Conservation (phyloP, 371 early-diverging fungal genomes). For the Amoeboaphelidium protococcarum region DNA sequence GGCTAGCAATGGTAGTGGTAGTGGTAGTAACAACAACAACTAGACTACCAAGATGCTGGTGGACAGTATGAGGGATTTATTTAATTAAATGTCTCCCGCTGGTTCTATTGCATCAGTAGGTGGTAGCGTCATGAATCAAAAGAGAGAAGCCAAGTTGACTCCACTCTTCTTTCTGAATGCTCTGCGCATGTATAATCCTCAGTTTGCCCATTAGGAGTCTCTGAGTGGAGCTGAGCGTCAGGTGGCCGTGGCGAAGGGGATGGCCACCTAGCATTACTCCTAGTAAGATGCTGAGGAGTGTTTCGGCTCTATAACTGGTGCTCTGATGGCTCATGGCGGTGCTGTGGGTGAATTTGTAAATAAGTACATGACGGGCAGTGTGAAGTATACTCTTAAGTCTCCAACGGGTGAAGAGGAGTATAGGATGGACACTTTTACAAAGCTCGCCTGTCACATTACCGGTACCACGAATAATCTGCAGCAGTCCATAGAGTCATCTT, state of each 20-base stretch:
- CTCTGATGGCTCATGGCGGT: slow-evolving; percentile 12
- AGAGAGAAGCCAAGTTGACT: no score
- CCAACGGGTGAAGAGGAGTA: slow-evolving; percentile 55
- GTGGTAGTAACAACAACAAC: neutral
- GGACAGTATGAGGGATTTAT: neutral
- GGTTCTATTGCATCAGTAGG: no score
- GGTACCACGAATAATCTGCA: neutral
- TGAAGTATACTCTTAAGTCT: slow-evolving; percentile 30
- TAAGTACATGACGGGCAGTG: slow-evolving; percentile 56
- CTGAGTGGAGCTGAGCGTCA: slow-evolving; percentile 43
- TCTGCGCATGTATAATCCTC: slow-evolving; percentile 52
- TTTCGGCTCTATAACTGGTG: slow-evolving; percentile 25
- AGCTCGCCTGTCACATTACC: slow-evolving; percentile 35
- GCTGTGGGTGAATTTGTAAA: slow-evolving; percentile 27
- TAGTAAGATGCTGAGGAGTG: slow-evolving; percentile 97
- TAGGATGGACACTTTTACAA: slow-evolving; percentile 30
- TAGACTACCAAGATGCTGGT: neutral
- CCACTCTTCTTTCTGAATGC: slow-evolving; percentile 10
- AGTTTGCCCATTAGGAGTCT: slow-evolving; percentile 45
- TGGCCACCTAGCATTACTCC: no score
- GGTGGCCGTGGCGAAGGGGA: no score
- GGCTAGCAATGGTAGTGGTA: neutral
- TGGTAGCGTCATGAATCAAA: no score
- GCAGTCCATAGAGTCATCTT: slow-evolving; percentile 8
- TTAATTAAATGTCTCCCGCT: neutral